Evolutionary conservation across 768 basidiomycete species (phyloP).

Genomic region (Naematelia aurantialba): DNA sequence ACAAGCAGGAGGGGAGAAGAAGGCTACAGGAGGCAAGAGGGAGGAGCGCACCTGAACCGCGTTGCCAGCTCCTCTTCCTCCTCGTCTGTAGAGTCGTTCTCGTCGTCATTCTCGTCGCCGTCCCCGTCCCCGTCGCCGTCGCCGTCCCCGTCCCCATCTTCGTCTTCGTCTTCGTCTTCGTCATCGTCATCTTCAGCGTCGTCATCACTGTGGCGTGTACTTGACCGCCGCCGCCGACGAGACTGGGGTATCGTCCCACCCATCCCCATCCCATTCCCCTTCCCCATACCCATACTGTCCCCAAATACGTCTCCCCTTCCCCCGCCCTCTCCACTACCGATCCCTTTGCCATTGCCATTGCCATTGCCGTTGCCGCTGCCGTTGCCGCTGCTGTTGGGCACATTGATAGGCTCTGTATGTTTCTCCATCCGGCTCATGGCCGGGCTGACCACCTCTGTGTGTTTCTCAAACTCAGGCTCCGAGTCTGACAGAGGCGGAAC

Average conservation of each 20-base stretch:
- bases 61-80: no score
- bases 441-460: no score
- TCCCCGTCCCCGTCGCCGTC: constrained; percentile 12
- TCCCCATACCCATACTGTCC: no score
- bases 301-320: constrained; percentile 19
- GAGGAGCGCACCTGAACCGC: no score
- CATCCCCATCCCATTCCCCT: no score
- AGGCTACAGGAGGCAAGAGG: no score
- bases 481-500: no score
- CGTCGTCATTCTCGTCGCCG: constrained; percentile 30
- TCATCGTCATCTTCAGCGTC: constrained; percentile 10
- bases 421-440: background rate
- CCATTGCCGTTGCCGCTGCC: background rate
- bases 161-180: constrained; percentile 4
- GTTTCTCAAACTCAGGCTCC: no score
- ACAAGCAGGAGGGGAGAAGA: no score
- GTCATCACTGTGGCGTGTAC: background rate
- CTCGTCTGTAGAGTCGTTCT: constrained; percentile 17
- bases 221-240: no score
- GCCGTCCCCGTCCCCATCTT: constrained; percentile 6
- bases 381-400: background rate
- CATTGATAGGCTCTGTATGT: constrained; percentile 3
- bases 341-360: background rate
- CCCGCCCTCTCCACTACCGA: background rate
- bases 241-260: no score